phyloP scores from a whole-genome alignment of 495 filamentous ascomycete species.

The Cercophora samala region DNA sequence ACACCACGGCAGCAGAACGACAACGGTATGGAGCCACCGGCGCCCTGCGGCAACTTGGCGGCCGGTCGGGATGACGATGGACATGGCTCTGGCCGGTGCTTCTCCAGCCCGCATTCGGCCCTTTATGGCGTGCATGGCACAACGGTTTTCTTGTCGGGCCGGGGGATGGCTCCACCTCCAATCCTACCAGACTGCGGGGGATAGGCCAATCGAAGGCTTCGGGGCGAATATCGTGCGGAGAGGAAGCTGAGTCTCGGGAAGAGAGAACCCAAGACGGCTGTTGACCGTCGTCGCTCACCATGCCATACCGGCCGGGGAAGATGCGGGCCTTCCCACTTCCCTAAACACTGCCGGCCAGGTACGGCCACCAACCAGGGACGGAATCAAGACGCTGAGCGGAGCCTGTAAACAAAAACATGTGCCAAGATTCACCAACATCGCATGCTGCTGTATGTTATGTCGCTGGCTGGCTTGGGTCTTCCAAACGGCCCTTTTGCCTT shows the following conservation, averaged over 20 bases:
- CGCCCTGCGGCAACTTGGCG: constrained; percentile 7
- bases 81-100: not conserved
- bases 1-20: not conserved
- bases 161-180: not conserved
- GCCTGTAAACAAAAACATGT: not conserved
- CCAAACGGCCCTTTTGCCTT: constrained; percentile 20
- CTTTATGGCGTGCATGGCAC: constrained; percentile 13
- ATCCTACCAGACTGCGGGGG: constrained; percentile 12
- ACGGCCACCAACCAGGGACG: not conserved
- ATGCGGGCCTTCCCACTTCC: not conserved
- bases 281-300: constrained; percentile 6
- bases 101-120: constrained; percentile 22
- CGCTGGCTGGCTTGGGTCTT: not conserved
- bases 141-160: not conserved
- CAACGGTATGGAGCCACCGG: not conserved
- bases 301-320: constrained; percentile 1
- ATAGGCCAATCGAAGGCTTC: constrained; percentile 8
- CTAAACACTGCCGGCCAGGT: not conserved
- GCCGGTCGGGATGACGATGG: constrained; percentile 2
- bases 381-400: not conserved
- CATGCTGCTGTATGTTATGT: not conserved
- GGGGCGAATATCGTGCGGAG: not conserved
- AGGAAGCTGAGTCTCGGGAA: not conserved
- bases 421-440: constrained; percentile 5
- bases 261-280: not conserved